Evolutionary conservation across 148 eudicot genomes (phyloP).

Genomic region (Drosera capensis): DNA sequence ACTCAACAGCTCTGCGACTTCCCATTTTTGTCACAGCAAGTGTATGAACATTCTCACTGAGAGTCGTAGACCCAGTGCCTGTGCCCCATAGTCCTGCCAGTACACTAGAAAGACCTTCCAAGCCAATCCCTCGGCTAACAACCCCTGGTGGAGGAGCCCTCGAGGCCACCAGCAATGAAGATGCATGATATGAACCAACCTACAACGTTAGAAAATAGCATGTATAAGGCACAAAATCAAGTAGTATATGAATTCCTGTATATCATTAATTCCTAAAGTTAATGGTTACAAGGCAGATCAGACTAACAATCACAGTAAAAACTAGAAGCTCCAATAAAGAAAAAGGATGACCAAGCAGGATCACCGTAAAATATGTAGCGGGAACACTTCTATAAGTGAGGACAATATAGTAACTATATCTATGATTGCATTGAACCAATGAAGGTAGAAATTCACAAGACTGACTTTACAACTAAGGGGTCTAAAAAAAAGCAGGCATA

Average conservation of each 20-base stretch:
- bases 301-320: too few relatives aligned
- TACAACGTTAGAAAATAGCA: constrained; percentile 10
- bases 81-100: constrained; percentile 97
- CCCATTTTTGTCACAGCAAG: constrained; percentile 99
- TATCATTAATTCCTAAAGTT: too few relatives aligned
- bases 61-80: constrained; percentile 84
- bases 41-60: constrained; percentile 90
- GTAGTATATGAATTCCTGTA: background rate
- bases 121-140: constrained; percentile 82
- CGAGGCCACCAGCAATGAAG: constrained; percentile 87
- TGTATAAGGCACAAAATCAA: background rate
- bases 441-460: too few relatives aligned
- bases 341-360: too few relatives aligned
- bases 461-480: too few relatives aligned
- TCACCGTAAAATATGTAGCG: too few relatives aligned
- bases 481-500: background rate
- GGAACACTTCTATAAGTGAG: too few relatives aligned
- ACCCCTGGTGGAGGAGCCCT: constrained; percentile 94
- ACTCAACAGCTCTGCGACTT: constrained; percentile 85
- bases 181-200: constrained; percentile 96
- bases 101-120: constrained; percentile 79
- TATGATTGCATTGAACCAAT: too few relatives aligned
- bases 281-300: too few relatives aligned
- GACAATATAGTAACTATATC: too few relatives aligned
- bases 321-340: too few relatives aligned